These are phyloP conservation scores for Psilocybe subaeruginosa DNA, from an alignment of 768 basidiomycete species.

Conservation along the genomic window DNA sequence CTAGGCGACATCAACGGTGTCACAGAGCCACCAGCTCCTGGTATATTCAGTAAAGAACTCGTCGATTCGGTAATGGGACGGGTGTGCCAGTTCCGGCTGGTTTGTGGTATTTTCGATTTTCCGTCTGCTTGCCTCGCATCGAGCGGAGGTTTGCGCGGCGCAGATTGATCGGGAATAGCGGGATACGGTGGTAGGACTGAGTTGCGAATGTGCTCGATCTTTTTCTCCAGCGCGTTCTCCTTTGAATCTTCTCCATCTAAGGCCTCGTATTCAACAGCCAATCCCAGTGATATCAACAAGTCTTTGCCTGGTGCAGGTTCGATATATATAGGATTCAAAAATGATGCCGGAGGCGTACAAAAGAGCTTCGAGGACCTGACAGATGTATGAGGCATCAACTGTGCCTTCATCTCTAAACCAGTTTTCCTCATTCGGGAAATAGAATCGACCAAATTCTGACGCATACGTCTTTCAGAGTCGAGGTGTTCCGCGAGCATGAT, in stretches of 20 bases:
- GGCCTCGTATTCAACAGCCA: conserved; percentile 10
- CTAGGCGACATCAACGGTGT: conserved; percentile 13
- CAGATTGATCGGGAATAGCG: conserved; percentile 20
- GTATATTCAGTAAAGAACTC: neutral
- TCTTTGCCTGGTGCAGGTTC: conserved; percentile 21
- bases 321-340: conserved; percentile 3
- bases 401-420: neutral
- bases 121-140: neutral
- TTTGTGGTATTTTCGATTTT: neutral
- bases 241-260: conserved; percentile 3
- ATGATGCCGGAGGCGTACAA: conserved; percentile 6
- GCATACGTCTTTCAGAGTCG: conserved; percentile 26
- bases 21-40: neutral
- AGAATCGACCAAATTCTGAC: conserved; percentile 26
- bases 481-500: conserved; percentile 23
- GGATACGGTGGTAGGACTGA: conserved; percentile 31
- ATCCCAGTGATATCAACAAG: conserved; percentile 22
- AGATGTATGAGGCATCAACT: neutral
- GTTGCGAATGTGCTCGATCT: conserved; percentile 31
- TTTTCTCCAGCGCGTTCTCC: conserved; percentile 20
- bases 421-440: conserved; percentile 18
- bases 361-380: neutral
- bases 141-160: neutral
- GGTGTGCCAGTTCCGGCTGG: neutral
- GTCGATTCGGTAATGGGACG: neutral